Evolutionary conservation across 2,329 filamentous ascomycete genomes (phyloP).

Genomic region (Pyrenophora teres): DNA sequence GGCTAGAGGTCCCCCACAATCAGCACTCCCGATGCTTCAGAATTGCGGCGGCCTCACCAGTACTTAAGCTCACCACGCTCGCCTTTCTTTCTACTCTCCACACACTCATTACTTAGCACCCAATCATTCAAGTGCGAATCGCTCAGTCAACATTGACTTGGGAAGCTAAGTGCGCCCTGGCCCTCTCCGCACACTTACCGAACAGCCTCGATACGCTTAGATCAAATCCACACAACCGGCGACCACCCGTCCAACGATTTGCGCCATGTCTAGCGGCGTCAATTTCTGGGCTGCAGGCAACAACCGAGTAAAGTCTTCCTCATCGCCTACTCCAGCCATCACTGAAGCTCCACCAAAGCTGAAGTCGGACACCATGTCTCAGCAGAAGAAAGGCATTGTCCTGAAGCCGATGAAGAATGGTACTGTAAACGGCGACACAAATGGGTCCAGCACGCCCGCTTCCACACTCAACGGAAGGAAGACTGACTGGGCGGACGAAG

Average conservation of each 20-base stretch:
- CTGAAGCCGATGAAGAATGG: conserved; percentile 10
- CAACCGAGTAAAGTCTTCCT: conserved; percentile 2
- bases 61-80: neutral
- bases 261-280: conserved; percentile 1
- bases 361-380: neutral
- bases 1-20: no score
- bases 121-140: no score
- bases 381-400: conserved; percentile 8
- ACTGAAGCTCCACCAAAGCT: conserved; percentile 1
- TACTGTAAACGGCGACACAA: neutral
- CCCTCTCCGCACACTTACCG: no score
- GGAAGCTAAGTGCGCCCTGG: no score
- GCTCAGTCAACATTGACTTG: no score
- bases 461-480: conserved; percentile 2
- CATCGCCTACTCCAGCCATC: neutral
- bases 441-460: neutral
- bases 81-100: neutral
- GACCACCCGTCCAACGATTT: neutral
- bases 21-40: no score
- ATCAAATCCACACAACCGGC: neutral
- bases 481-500: conserved; percentile 24
- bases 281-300: conserved; percentile 12
- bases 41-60: neutral
- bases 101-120: neutral
- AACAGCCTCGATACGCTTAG: neutral